Percentiles rank a stretch among this genome's conserved stretches.
These are phyloP conservation scores for Nothophoma quercina DNA, from an alignment of 2,329 filamentous ascomycete species.

Conservation along the genomic window DNA sequence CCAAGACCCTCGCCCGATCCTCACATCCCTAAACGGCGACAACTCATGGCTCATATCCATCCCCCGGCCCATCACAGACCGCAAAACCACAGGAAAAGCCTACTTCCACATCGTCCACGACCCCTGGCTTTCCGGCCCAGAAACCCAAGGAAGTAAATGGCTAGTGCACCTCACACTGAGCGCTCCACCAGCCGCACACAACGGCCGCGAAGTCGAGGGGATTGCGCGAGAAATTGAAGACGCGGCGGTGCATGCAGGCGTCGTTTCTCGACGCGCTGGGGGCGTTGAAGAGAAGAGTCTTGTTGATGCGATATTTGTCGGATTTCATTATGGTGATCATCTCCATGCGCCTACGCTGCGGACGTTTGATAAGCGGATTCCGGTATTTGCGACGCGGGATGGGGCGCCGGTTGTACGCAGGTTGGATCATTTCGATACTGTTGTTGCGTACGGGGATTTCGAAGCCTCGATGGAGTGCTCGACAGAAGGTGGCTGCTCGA, in stretches of 20 bases:
- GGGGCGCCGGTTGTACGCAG: neutral
- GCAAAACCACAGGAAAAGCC: conserved; percentile 3
- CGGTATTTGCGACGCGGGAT: conserved; percentile 4
- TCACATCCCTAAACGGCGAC: conserved; percentile 16
- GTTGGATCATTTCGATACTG: neutral
- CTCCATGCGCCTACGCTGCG: conserved; percentile 9
- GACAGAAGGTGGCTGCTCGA: too few relatives aligned
- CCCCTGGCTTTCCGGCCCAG: conserved; percentile 8
- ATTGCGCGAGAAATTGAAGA: neutral
- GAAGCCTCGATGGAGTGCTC: too few relatives aligned
- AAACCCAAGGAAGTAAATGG: neutral
- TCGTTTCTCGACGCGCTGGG: neutral
- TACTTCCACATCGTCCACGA: conserved; percentile 16
- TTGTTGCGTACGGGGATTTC: neutral
- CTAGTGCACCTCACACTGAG: conserved; percentile 1
- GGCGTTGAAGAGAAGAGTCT: too few relatives aligned
- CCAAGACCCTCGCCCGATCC: conserved; percentile 2
- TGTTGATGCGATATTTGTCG: conserved; percentile 12
- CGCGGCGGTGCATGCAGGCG: neutral
- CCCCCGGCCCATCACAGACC: conserved; percentile 7
- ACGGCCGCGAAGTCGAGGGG: neutral
- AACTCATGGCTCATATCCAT: conserved; percentile 18
- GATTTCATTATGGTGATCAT: conserved; percentile 12
- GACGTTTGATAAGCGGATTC: conserved; percentile 5
- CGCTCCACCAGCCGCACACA: neutral